Evolutionary conservation across 1,284 basidiomycete genomes (phyloP).

Genomic region (Ustilago lituana): DNA sequence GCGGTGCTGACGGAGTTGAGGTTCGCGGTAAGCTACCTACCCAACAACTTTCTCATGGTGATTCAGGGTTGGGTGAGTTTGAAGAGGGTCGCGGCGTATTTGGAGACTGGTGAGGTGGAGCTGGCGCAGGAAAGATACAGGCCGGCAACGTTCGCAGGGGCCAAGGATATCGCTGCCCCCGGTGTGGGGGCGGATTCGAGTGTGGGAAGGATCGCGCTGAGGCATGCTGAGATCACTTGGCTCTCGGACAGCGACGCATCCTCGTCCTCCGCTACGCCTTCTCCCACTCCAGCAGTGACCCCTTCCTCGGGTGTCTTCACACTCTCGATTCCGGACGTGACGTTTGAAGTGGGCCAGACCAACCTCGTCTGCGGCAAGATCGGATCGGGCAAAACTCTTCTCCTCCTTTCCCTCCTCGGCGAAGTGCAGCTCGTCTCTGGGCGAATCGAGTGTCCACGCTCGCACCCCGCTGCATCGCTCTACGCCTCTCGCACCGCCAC

Average conservation of each 20-base stretch:
- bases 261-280: background rate
- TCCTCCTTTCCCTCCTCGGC: constrained; percentile 59
- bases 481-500: constrained; percentile 7
- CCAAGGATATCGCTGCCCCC: background rate
- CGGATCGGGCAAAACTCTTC: constrained; percentile 63
- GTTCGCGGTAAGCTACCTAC: constrained; percentile 37
- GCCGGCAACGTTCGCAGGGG: constrained; percentile 7
- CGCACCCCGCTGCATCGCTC: constrained; percentile 24
- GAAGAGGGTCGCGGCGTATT: constrained; percentile 80
- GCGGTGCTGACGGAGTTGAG: constrained; percentile 40
- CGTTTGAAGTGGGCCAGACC: constrained; percentile 19
- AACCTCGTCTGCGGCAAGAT: constrained; percentile 58
- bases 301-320: constrained; percentile 5
- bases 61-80: constrained; percentile 78
- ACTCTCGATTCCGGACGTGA: constrained; percentile 24
- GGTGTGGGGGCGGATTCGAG: background rate
- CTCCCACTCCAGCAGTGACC: background rate
- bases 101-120: constrained; percentile 78
- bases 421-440: constrained; percentile 53
- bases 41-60: constrained; percentile 30
- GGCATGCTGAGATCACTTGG: constrained; percentile 28
- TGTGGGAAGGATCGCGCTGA: constrained; percentile 8
- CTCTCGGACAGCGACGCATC: constrained; percentile 8
- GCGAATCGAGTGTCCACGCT: constrained; percentile 48
- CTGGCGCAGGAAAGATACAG: constrained; percentile 68